Percentiles rank a stretch among this genome's conserved stretches.
These are phyloP conservation scores for Adansonia grandidieri DNA, from an alignment of 441 rosid species.

Conservation along the genomic window DNA sequence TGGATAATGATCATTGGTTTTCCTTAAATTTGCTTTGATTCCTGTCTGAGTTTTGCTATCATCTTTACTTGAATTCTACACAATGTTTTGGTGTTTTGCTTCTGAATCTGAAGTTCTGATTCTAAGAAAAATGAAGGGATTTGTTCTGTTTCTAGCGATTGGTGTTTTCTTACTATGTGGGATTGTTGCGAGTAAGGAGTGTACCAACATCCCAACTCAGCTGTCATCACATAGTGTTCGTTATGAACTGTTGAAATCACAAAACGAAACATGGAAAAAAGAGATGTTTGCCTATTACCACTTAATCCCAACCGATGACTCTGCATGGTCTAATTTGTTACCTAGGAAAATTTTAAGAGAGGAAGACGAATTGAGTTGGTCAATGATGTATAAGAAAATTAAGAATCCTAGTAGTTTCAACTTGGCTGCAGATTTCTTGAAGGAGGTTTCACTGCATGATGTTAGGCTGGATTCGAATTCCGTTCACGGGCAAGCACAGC, in stretches of 20 bases:
- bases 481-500: constrained; percentile 74
- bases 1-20: neutral
- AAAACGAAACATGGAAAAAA: constrained; percentile 59
- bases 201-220: constrained; percentile 68
- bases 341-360: constrained; percentile 74
- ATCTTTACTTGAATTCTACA: neutral
- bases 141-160: constrained; percentile 32
- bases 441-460: constrained; percentile 75
- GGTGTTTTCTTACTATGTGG: constrained; percentile 35
- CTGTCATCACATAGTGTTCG: constrained; percentile 80
- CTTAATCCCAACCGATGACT: constrained; percentile 77
- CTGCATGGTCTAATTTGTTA: constrained; percentile 76
- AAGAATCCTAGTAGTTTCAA: constrained; percentile 44
- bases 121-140: constrained; percentile 35
- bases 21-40: neutral
- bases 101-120: constrained; percentile 34
- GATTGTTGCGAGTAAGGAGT: constrained; percentile 60
- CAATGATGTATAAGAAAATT: constrained; percentile 61
- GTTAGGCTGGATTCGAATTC: constrained; percentile 69
- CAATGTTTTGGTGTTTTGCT: constrained; percentile 58
- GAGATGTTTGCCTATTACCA: constrained; percentile 79
- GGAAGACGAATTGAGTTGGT: constrained; percentile 69
- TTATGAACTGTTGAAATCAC: constrained; percentile 60
- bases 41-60: neutral
- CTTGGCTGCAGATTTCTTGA: constrained; percentile 52